phyloP scores from a whole-genome alignment of 257 asterid genomes.

The Gynochthodes officinalis region DNA sequence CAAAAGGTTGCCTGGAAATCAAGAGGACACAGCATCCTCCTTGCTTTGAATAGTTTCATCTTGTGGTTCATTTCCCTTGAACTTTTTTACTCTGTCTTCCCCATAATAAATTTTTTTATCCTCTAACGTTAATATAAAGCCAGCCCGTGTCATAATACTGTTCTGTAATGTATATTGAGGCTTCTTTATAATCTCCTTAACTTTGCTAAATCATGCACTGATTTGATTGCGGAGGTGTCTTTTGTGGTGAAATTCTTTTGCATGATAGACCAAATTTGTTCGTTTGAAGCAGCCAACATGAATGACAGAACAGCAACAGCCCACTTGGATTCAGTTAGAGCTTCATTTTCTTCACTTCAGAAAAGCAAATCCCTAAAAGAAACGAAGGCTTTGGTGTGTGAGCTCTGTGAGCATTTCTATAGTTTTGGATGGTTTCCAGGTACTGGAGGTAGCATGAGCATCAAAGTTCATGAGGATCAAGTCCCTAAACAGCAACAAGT shows the following conservation, averaged over 20 bases:
- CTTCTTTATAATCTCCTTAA: neutral
- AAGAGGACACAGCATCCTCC: too few species aligned
- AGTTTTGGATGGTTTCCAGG: slow-evolving; percentile 89
- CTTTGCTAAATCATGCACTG: too few species aligned
- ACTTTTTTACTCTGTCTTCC: too few species aligned
- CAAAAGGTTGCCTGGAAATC: too few species aligned
- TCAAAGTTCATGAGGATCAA: slow-evolving; percentile 74
- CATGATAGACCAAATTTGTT: too few species aligned
- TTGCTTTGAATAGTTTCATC: too few species aligned
- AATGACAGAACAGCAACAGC: neutral
- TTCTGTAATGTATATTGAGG: neutral
- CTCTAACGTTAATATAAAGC: neutral
- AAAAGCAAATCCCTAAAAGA: slow-evolving; percentile 47
- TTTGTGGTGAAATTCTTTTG: neutral
- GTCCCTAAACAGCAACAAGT: slow-evolving; percentile 69
- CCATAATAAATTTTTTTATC: too few species aligned
- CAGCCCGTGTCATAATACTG: neutral
- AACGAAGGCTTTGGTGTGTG: slow-evolving; percentile 61
- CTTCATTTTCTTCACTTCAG: slow-evolving; percentile 41
- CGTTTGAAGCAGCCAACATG: neutral
- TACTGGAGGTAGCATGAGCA: slow-evolving; percentile 88
- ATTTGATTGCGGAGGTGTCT: neutral
- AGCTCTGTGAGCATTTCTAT: slow-evolving; percentile 85
- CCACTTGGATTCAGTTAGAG: neutral
- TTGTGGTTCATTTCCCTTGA: too few species aligned